Percentiles rank a stretch among this genome's conserved stretches.
phyloP scores from a whole-genome alignment of 1,284 basidiomycete species.

The Tylopilus sp. region DNA sequence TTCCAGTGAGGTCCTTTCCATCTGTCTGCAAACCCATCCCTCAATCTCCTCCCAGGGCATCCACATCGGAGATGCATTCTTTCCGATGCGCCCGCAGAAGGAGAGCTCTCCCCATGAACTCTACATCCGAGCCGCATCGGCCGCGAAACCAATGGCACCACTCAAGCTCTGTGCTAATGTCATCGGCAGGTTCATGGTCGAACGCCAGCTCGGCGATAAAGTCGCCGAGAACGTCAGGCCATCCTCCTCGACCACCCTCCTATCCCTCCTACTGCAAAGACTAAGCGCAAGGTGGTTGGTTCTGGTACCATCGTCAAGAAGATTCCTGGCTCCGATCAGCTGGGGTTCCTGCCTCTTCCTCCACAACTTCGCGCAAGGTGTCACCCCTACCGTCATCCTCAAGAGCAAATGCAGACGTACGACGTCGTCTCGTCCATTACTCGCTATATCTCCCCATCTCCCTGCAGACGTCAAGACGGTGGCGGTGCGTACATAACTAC shows the following conservation, averaged over 20 bases:
- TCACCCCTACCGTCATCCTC: constrained; percentile 47
- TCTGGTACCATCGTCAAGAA: constrained; percentile 46
- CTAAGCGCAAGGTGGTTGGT: constrained; percentile 47
- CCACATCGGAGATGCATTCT: constrained; percentile 71
- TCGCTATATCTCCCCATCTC: constrained; percentile 60
- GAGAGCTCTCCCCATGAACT: constrained; percentile 75
- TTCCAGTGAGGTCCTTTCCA: constrained; percentile 56
- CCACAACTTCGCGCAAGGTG: constrained; percentile 33
- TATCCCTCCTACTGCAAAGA: constrained; percentile 28
- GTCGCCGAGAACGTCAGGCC: constrained; percentile 63
- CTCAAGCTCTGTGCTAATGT: constrained; percentile 80
- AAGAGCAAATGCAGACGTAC: constrained; percentile 42
- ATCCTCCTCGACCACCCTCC: constrained; percentile 60
- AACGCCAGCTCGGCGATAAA: constrained; percentile 69
- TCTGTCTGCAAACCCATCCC: constrained; percentile 8
- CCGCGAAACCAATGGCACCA: constrained; percentile 66
- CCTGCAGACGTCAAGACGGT: constrained; percentile 58
- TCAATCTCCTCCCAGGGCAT: constrained; percentile 61
- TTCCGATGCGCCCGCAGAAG: constrained; percentile 61
- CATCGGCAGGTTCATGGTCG: constrained; percentile 72
- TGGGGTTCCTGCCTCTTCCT: constrained; percentile 36
- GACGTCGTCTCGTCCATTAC: constrained; percentile 65
- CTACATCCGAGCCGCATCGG: constrained; percentile 70
- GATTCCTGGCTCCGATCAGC: constrained; percentile 47
- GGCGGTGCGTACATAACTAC: constrained; percentile 48